Evolutionary conservation across 2,329 filamentous ascomycete species (phyloP).

Genomic region (Claviceps spartinae): DNA sequence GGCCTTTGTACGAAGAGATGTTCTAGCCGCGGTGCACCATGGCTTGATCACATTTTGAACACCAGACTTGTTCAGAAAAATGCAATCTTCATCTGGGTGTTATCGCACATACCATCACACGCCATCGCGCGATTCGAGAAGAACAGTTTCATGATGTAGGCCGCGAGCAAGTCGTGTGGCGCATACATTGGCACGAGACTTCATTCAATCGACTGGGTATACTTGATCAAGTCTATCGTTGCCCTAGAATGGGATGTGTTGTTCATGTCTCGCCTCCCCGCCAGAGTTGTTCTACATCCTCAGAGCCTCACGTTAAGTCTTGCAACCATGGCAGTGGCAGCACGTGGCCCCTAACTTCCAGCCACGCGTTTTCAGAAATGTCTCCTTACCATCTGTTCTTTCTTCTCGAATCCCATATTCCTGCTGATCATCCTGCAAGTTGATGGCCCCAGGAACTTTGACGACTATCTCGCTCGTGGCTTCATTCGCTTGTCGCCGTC

Average conservation of each 20-base stretch:
- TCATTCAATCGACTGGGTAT: no score
- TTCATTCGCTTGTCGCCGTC: conserved; percentile 6
- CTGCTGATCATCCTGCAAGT: conserved; percentile 44
- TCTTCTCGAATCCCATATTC: conserved; percentile 48
- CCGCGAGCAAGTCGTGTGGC: no score
- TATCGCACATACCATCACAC: no score
- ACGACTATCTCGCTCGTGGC: conserved; percentile 31
- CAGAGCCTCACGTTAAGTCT: not conserved
- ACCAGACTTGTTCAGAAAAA: no score
- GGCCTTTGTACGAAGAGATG: no score
- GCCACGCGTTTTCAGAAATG: conserved; percentile 39
- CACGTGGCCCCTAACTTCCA: conserved; percentile 15
- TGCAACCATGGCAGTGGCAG: not conserved
- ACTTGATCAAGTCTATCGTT: no score
- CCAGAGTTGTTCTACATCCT: not conserved
- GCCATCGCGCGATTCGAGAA: no score
- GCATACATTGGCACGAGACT: no score
- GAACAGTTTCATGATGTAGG: no score
- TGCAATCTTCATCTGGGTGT: no score
- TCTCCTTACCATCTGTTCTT: conserved; percentile 49
- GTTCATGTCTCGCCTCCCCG: not conserved
- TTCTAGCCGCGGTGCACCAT: no score
- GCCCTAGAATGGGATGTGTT: not conserved
- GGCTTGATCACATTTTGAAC: no score
- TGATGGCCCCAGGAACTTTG: conserved; percentile 49